phyloP scores from a whole-genome alignment of 306 rosid genomes.

The Rosa lucieae region DNA sequence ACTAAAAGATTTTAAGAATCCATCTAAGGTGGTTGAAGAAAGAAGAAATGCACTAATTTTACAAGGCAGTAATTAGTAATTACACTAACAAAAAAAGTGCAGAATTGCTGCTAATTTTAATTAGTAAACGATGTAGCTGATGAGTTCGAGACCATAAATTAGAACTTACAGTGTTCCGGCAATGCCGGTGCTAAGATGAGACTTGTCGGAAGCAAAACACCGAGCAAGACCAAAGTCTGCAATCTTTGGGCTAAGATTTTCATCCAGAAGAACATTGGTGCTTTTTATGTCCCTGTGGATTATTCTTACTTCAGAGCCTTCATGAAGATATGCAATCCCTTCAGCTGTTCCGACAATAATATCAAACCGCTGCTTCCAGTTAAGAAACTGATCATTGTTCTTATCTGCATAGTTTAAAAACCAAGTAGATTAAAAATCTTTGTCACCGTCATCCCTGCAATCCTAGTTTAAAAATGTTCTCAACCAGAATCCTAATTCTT shows the following conservation, averaged over 20 bases:
- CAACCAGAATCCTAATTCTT: neutral
- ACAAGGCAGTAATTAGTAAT: too few species aligned
- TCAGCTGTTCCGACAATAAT: conserved; percentile 77
- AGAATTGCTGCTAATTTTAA: neutral
- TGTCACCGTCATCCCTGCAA: neutral
- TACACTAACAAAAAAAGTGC: too few species aligned
- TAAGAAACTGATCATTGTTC: conserved; percentile 56
- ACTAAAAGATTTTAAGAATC: neutral
- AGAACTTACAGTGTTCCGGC: conserved; percentile 88
- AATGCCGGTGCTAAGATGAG: conserved; percentile 86
- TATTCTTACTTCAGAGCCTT: conserved; percentile 59
- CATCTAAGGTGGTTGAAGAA: too few species aligned
- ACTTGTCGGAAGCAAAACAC: conserved; percentile 64
- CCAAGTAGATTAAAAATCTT: neutral
- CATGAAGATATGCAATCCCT: conserved; percentile 88
- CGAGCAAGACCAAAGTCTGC: conserved; percentile 91
- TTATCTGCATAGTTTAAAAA: conserved; percentile 45
- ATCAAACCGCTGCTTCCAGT: conserved; percentile 66
- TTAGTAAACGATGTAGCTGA: neutral
- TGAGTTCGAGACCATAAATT: neutral
- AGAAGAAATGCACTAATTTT: too few species aligned
- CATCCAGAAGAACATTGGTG: conserved; percentile 85
- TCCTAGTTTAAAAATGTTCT: neutral
- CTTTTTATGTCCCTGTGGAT: conserved; percentile 91
- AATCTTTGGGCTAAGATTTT: conserved; percentile 67